These are phyloP conservation scores for Penstemon newberryi DNA, from an alignment of 257 asterid genomes.

Conservation along the genomic window DNA sequence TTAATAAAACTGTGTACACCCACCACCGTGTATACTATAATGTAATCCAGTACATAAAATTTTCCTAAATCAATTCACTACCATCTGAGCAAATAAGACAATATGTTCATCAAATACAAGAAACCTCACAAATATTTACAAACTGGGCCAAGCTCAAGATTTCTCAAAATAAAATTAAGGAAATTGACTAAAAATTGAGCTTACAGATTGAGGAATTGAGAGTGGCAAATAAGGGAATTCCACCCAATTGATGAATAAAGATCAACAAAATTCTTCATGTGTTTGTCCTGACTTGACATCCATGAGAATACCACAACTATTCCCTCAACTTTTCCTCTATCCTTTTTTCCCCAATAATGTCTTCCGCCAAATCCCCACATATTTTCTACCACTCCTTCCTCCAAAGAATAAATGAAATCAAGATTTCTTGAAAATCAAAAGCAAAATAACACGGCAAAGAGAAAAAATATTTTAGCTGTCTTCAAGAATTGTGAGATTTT, in stretches of 20 bases:
- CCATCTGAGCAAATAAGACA: neutral
- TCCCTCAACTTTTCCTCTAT: slow-evolving; percentile 67
- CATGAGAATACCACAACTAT: slow-evolving; percentile 85
- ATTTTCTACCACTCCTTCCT: slow-evolving; percentile 1
- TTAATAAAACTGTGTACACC: too few relatives aligned
- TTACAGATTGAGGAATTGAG: slow-evolving; percentile 82
- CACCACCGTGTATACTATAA: too few relatives aligned
- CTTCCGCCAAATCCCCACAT: slow-evolving; percentile 98
- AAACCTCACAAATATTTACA: neutral
- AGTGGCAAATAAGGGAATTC: slow-evolving; percentile 86
- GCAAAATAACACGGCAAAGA: too few relatives aligned
- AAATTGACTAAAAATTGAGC: slow-evolving; percentile 24
- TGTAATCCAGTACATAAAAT: neutral
- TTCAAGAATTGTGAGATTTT: neutral
- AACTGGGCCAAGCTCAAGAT: slow-evolving; percentile 10
- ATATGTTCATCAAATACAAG: neutral
- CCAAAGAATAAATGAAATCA: neutral
- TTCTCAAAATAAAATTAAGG: neutral
- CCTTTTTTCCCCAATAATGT: slow-evolving; percentile 83
- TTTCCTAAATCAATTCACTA: neutral
- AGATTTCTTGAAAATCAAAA: slow-evolving; percentile 7
- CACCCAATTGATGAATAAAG: slow-evolving; percentile 81
- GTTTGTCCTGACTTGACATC: slow-evolving; percentile 83
- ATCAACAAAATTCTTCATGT: slow-evolving; percentile 67
- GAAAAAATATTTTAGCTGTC: too few relatives aligned